Base-by-base conservation (phyloP, 495 filamentous ascomycete species). In the Neurospora sp. region DNA sequence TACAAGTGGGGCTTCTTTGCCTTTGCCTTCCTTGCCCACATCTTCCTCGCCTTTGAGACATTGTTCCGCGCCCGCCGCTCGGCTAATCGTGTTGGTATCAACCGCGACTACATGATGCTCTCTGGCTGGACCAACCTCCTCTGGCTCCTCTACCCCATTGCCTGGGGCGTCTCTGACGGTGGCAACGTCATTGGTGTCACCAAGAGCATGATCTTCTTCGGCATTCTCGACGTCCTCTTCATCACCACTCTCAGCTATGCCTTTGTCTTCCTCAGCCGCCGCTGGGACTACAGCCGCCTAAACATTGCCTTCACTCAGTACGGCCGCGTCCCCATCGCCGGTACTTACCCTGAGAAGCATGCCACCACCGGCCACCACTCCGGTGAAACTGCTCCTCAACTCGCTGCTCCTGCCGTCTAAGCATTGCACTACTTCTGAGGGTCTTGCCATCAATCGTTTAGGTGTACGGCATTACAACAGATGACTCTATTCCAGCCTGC, bases 231-330 rank as follows among this genome's bases (percentile, higher is more conserved):
- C 44, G 69, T 85, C 9, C 71, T 85, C 20, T 75, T 84, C 20
- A 37, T 85, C 42, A 77, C 80, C 10, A 79, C 77, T 45, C 59
- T 83, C 38, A 73, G 80, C 40, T 80, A 81, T 22, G 78, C 77
- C 74, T 76, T 81, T 76, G 68, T 85, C 48, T 72, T 81, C 76
- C 76, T 85, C 16, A 76, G 83, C 42, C 75, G 78, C 72, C 78
- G 74, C 37, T 87, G 85, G 85, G 85, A 87, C 71, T 86, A 84
- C 73, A 74, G 75, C 75, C 73, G 72, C 38, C 75, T 87, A 37
- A 85, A 86, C 77, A 74, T 87, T 39, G 79, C 83, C 70, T 87
- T 87, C 73, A 87, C 85, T n/a, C 85, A 85, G 76, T 86, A 86
- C 75, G 85, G 85, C 69, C 84, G 85, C 45, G 85, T 87, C 71